Base-by-base conservation (phyloP, 225 moss, liverwort and hornwort genomes). In the Polytrichum commune region DNA sequence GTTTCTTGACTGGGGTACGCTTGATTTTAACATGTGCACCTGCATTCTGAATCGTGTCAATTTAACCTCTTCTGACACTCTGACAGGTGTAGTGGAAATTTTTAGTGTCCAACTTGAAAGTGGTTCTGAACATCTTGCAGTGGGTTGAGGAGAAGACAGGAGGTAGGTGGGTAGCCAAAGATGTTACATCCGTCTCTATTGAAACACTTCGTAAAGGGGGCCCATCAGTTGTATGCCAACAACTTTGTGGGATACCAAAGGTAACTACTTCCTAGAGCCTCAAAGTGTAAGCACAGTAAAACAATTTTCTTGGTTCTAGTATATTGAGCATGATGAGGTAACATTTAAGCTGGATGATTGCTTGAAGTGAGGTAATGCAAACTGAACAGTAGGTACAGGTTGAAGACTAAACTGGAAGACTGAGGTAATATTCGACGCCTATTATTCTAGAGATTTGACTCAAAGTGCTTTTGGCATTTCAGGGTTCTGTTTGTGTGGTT, bases 71-170 rank as follows among this genome's bases (percentile, higher is more conserved):
- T n/a, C 19, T 70, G 28, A 70, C 7, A 18, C 56, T 27, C 1
- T 60, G n/a, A 25, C 46, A 46, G 46, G 16, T 3, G 16, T 46
- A 46, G 38, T 69, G 38, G 53, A 55, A 55, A 69, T 69, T 53
- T 18, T 53, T 27, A 3, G 46, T 16, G 46, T 46, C 46, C 46
- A 16, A 46, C 46, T 46, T 46, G 13, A 46, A 46, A 24, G 26
- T 54, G 46, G 23, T 54, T 56, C 58, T 27, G 32, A 19, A 19
- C 54, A 65, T 60, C 64, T 73, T 74, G 55, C 75, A 96, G 96
- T 96, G 96, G 96, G 92, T 96, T 27, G 92, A 92, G 79, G 96
- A 96, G 64, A 96, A 96, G 78, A 96, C 89, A 60, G 75, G 83
- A 66, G 93, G 93, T 66, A 85, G 89, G 70, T 87, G 89, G 75